Percentiles rank a stretch among this genome's conserved stretches.
phyloP scores from a whole-genome alignment of 1,139 yeast genomes.

The Spencermartinsiella ligniputridi region DNA sequence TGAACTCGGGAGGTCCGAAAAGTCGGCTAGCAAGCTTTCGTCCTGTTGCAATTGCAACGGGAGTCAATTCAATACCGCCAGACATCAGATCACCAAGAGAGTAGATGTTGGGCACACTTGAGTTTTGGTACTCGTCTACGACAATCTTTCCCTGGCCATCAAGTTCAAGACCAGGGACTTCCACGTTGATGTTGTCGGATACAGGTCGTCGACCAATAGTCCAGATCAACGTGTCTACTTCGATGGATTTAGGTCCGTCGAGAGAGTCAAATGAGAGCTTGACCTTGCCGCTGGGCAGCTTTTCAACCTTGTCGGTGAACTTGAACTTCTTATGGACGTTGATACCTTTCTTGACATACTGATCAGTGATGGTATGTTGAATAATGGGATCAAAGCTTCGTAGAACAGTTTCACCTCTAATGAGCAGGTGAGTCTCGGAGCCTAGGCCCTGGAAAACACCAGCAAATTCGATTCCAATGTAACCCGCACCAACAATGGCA shows the following conservation, averaged over 20 bases:
- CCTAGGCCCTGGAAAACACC: slow-evolving; percentile 91
- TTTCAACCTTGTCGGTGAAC: slow-evolving; percentile 55
- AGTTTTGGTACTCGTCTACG: slow-evolving; percentile 85
- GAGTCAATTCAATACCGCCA: slow-evolving; percentile 72
- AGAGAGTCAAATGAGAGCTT: slow-evolving; percentile 40
- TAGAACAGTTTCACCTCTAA: slow-evolving; percentile 86
- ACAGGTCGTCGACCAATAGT: slow-evolving; percentile 86
- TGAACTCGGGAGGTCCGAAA: slow-evolving; percentile 72
- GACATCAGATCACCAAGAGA: slow-evolving; percentile 91
- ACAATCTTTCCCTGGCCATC: slow-evolving; percentile 56
- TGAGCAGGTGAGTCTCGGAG: slow-evolving; percentile 78
- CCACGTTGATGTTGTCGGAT: slow-evolving; percentile 63
- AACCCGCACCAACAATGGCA: slow-evolving; percentile 96
- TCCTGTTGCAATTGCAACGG: slow-evolving; percentile 98
- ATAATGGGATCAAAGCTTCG: slow-evolving; percentile 83
- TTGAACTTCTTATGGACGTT: slow-evolving; percentile 65
- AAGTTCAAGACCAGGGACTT: slow-evolving; percentile 64
- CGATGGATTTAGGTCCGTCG: slow-evolving; percentile 38
- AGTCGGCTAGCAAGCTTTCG: slow-evolving; percentile 86
- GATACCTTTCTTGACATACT: slow-evolving; percentile 75
- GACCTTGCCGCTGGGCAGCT: slow-evolving; percentile 55
- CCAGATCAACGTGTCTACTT: slow-evolving; percentile 85
- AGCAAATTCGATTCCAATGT: slow-evolving; percentile 91
- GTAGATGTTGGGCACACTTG: slow-evolving; percentile 65
- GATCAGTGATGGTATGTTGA: slow-evolving; percentile 72